phyloP scores from a whole-genome alignment of 345 rosid species.

The Lepidium africanum region DNA sequence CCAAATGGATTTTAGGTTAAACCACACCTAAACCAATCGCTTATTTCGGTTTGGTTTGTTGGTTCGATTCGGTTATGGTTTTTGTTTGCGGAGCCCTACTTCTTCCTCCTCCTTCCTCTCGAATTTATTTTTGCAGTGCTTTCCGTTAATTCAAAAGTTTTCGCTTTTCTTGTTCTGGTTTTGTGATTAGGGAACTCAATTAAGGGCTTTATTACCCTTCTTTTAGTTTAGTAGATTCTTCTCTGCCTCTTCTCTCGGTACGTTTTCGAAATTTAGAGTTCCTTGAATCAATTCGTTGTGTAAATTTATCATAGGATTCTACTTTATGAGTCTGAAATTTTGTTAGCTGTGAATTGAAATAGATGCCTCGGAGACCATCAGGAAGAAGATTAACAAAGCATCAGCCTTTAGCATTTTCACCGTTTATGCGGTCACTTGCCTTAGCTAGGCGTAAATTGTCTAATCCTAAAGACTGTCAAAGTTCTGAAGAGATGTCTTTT shows the following conservation, averaged over 20 bases:
- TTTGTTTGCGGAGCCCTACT: no score
- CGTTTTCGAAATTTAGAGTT: not conserved
- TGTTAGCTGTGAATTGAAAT: constrained; percentile 10
- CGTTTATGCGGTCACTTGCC: constrained; percentile 63
- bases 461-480: constrained; percentile 9
- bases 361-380: constrained; percentile 47
- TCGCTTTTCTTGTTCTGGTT: not conserved
- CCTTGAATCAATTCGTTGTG: not conserved
- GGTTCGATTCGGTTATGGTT: no score
- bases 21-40: no score
- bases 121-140: no score
- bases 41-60: no score
- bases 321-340: not conserved
- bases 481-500: constrained; percentile 17
- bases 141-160: no score
- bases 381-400: constrained; percentile 21
- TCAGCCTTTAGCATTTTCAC: constrained; percentile 59
- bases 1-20: no score
- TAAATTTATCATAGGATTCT: not conserved
- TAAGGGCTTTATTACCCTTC: not conserved
- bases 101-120: no score
- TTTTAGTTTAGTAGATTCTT: not conserved
- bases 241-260: not conserved
- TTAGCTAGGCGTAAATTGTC: constrained; percentile 28
- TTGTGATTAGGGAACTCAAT: not conserved